phyloP scores from a whole-genome alignment of 2,329 filamentous ascomycete genomes.

The Orbilia ellipsospora region DNA sequence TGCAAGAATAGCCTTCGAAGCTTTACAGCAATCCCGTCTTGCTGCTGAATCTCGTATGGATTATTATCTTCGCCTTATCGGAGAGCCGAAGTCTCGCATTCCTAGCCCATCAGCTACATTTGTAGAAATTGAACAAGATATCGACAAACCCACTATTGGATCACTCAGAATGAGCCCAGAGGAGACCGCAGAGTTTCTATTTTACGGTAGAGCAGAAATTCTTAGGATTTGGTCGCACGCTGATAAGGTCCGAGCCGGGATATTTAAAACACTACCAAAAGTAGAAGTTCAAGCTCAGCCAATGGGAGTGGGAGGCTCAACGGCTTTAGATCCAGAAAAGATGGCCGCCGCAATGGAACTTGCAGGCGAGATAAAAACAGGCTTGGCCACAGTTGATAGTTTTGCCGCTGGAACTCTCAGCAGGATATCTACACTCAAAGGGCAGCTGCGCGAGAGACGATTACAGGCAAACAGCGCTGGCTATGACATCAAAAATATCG shows the following conservation, averaged over 20 bases:
- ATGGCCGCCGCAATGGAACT: slow-evolving; percentile 15
- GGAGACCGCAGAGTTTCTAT: slow-evolving; percentile 25
- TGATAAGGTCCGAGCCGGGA: slow-evolving; percentile 2
- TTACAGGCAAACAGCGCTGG: slow-evolving; percentile 59
- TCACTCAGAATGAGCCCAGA: slow-evolving; percentile 23
- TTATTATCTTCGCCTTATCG: slow-evolving; percentile 48
- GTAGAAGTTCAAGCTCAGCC: slow-evolving; percentile 28
- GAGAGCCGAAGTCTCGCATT: slow-evolving; percentile 21
- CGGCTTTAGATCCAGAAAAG: slow-evolving; percentile 25
- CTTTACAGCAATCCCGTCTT: slow-evolving; percentile 7
- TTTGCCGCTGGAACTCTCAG: slow-evolving; percentile 4
- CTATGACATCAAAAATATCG: slow-evolving; percentile 19
- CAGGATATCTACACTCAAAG: neutral
- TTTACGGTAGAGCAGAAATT: slow-evolving; percentile 27
- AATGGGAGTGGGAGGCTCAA: slow-evolving; percentile 27
- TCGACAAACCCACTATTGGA: slow-evolving; percentile 9
- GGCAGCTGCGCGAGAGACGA: slow-evolving; percentile 56
- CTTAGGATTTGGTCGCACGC: slow-evolving; percentile 17
- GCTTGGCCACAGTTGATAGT: slow-evolving; percentile 7
- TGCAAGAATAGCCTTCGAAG: slow-evolving; percentile 53
- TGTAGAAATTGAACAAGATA: slow-evolving; percentile 22
- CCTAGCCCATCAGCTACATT: slow-evolving; percentile 25
- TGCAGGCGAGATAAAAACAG: slow-evolving; percentile 13
- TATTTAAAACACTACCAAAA: slow-evolving; percentile 32
- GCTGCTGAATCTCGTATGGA: slow-evolving; percentile 14